phyloP scores from a whole-genome alignment of 352 stramenopile species.

The Phytophthora boehmeriae region DNA sequence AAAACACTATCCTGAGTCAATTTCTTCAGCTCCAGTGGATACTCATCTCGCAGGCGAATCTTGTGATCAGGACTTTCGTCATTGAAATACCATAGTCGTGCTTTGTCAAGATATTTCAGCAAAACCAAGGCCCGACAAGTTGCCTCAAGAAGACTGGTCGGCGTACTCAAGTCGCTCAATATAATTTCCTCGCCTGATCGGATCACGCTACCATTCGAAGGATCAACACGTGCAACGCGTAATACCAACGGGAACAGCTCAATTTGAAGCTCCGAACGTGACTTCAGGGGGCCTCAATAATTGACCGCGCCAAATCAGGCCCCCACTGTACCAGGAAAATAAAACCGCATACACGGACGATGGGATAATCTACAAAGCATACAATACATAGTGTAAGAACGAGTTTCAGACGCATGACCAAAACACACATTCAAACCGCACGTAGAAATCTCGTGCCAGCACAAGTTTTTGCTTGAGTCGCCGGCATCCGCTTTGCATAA shows the following conservation, averaged over 20 bases:
- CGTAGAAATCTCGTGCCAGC: constrained; percentile 77
- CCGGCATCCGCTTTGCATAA: constrained; percentile 76
- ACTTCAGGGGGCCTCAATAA: constrained; percentile 45
- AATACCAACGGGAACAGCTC: constrained; percentile 85
- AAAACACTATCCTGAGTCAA: constrained; percentile 82
- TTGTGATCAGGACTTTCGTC: constrained; percentile 73
- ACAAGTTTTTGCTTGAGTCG: constrained; percentile 78
- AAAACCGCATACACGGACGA: constrained; percentile 67
- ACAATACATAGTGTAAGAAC: constrained; percentile 3
- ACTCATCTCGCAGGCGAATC: constrained; percentile 56
- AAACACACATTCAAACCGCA: constrained; percentile 26
- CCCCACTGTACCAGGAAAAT: constrained; percentile 81
- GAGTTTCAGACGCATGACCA: background rate
- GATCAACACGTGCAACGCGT: constrained; percentile 75
- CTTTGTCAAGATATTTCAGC: constrained; percentile 72
- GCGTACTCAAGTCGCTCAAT: constrained; percentile 67
- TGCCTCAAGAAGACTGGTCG: constrained; percentile 64
- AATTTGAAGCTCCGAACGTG: constrained; percentile 47
- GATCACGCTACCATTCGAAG: constrained; percentile 67
- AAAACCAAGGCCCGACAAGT: constrained; percentile 77
- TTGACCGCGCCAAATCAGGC: constrained; percentile 66
- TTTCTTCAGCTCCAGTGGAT: constrained; percentile 54
- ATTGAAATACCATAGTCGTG: constrained; percentile 85
- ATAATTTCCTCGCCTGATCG: constrained; percentile 84
- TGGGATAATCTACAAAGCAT: constrained; percentile 62